phyloP scores from a whole-genome alignment of 108 stramenopile genomes.

The Aureococcus anophagefferens region DNA sequence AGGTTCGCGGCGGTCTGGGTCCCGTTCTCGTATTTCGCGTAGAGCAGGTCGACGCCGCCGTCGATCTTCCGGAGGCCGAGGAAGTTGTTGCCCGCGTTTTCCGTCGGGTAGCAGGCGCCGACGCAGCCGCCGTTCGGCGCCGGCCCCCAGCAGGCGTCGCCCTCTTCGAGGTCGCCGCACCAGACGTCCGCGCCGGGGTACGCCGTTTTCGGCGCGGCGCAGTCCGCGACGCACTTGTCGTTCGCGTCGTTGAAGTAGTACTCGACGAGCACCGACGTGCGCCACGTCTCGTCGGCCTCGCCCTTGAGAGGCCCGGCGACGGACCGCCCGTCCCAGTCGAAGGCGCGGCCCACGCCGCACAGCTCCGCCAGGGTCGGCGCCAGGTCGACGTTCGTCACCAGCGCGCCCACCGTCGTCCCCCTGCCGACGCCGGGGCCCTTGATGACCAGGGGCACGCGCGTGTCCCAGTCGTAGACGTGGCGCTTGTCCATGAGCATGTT shows the following conservation, averaged over 20 bases:
- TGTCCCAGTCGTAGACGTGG: conserved; percentile 33
- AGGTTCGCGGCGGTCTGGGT: too few relatives aligned
- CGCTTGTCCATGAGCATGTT: conserved; percentile 34
- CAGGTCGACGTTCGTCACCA: conserved; percentile 26
- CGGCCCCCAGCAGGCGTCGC: too few relatives aligned
- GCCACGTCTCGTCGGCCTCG: neutral
- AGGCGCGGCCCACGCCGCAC: neutral
- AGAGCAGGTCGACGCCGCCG: too few relatives aligned
- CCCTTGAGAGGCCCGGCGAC: neutral
- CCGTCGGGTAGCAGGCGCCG: too few relatives aligned
- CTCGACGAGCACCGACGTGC: neutral
- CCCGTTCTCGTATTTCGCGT: too few relatives aligned
- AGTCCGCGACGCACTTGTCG: neutral
- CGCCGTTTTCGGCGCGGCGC: conserved; percentile 27
- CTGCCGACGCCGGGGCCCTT: conserved; percentile 31
- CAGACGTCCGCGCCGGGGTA: too few relatives aligned
- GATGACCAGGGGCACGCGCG: conserved; percentile 44
- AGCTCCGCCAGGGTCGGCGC: conserved; percentile 44
- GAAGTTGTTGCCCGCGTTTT: too few relatives aligned
- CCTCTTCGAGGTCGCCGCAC: too few relatives aligned
- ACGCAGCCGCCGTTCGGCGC: too few relatives aligned
- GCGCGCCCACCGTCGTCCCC: too few relatives aligned
- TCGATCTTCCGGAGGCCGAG: too few relatives aligned
- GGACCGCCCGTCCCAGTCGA: neutral
- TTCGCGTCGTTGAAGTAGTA: neutral